Evolutionary conservation across 1,284 basidiomycete species (phyloP), one percentile per base, ranked within the genome.

Genomic region (Papiliotrema terrestris): DNA sequence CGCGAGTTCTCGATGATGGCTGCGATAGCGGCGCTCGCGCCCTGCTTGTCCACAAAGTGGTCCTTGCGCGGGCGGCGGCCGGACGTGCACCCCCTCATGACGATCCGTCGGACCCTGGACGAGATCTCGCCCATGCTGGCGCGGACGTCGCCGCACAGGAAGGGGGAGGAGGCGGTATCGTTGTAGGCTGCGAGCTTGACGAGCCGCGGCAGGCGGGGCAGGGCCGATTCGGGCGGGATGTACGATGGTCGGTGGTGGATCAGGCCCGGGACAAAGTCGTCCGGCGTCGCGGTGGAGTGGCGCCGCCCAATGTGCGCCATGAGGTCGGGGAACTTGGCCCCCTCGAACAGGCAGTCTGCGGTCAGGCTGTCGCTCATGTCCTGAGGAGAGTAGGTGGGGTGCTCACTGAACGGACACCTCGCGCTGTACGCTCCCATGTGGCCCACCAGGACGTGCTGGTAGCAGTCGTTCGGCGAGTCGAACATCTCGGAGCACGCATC

Each of bases 371-470:
- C 11, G 6, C n/a, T 29, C 11, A 49, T n/a, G n/a, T n/a, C n/a
- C n/a, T n/a, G n/a, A n/a, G n/a, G n/a, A n/a, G n/a, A 13, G 38
- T 25, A 17, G 43, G 23, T 39, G 20, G 6, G 8, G 4, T 37
- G 22, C 67, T 53, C 45, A 69, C 67, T 55, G 56, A 69, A 71
- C 20, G 69, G 69, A 57, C 69, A 71, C 43, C 69, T 56, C n/a
- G 67, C 67, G 32, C 57, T 56, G 53, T 63, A 67, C 11, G 35
- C 29, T 5, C 46, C 49, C 69, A 71, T 69, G 45, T 71, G 69
- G n/a, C 42, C 55, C 3, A 61, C 49, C 32, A 68, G 52, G 19
- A 53, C 54, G 53, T 71, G 67, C 15, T 53, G 43, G 41, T 71
- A 63, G 29, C 59, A 60, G n/a, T 54, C 60, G 17, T 63, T 54